Evolutionary conservation across 495 filamentous ascomycete species (phyloP).

Genomic region (Extremus antarcticus): DNA sequence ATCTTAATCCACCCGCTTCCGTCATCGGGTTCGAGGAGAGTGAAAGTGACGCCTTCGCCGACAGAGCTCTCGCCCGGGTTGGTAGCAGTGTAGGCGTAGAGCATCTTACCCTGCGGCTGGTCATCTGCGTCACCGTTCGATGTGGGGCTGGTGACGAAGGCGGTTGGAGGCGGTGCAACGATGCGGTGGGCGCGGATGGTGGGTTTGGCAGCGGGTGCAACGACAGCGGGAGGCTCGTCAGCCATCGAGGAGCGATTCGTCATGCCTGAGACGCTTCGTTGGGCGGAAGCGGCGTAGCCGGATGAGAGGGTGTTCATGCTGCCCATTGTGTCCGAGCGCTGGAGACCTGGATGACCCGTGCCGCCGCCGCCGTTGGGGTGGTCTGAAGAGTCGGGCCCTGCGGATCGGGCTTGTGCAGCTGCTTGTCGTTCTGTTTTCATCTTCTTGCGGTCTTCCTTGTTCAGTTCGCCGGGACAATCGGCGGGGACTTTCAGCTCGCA

Average conservation of each 20-base stretch:
- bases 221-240: constrained; percentile 13
- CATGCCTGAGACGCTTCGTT: constrained; percentile 56
- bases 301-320: constrained; percentile 82
- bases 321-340: constrained; percentile 61
- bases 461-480: constrained; percentile 85
- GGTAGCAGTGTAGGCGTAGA: constrained; percentile 71
- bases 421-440: constrained; percentile 73
- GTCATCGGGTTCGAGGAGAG: constrained; percentile 79
- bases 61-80: constrained; percentile 73
- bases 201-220: constrained; percentile 4
- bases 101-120: constrained; percentile 62
- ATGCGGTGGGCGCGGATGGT: constrained; percentile 52
- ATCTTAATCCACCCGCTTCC: constrained; percentile 87
- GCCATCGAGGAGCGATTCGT: constrained; percentile 31
- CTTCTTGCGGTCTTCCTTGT: constrained; percentile 89
- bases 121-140: constrained; percentile 26
- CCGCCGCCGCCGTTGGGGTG: constrained; percentile 11
- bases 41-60: constrained; percentile 62
- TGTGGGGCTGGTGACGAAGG: constrained; percentile 53
- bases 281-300: constrained; percentile 70
- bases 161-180: constrained; percentile 74
- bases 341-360: constrained; percentile 42
- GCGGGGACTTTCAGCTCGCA: constrained; percentile 98
- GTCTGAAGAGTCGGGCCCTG: constrained; percentile 27
- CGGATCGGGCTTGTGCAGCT: constrained; percentile 49